These are phyloP conservation scores for Solanum bulbocastanum DNA, from an alignment of 257 asterid species.

Conservation along the genomic window DNA sequence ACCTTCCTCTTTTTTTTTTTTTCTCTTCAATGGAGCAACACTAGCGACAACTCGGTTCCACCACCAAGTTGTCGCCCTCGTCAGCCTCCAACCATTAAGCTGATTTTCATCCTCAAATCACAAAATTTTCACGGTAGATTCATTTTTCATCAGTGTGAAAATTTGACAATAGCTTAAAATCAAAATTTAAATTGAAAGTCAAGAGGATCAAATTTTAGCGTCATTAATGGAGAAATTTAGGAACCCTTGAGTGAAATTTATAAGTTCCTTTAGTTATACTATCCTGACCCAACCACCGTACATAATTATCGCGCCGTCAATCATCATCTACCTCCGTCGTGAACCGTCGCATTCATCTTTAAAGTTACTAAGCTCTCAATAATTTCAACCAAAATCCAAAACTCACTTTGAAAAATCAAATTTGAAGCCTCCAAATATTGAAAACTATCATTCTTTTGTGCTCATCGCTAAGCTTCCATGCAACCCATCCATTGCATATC, in stretches of 20 bases:
- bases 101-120: background rate
- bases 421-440: background rate
- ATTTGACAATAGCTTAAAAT: background rate
- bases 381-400: background rate
- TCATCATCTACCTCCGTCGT: background rate
- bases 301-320: background rate
- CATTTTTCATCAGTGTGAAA: background rate
- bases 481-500: background rate
- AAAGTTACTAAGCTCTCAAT: background rate
- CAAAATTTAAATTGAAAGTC: too few relatives aligned
- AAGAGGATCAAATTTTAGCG: background rate
- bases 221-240: background rate
- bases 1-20: too few relatives aligned
- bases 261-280: background rate
- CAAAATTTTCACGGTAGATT: background rate
- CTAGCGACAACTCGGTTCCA: background rate
- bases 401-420: background rate
- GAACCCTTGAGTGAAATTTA: background rate
- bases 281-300: background rate
- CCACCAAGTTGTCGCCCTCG: background rate
- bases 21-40: background rate
- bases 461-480: background rate
- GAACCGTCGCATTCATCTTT: background rate
- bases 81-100: background rate
- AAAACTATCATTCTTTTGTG: background rate